These are phyloP conservation scores for Loxodes magnus DNA, from an alignment of 73 alveolate species.

Conservation along the genomic window DNA sequence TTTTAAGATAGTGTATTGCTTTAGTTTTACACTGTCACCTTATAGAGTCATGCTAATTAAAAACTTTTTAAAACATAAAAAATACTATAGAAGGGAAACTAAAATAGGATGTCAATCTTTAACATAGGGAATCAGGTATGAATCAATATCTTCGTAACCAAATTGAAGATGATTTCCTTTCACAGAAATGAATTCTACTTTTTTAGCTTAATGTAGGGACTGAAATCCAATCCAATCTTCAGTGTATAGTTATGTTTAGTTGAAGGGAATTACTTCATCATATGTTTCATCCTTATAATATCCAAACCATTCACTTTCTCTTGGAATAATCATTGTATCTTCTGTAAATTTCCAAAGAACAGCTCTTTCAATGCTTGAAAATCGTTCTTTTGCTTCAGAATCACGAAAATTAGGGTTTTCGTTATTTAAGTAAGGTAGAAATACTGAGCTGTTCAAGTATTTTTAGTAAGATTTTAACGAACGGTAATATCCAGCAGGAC, in stretches of 20 bases:
- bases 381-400: slow-evolving; percentile 28
- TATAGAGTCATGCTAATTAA: too few relatives aligned
- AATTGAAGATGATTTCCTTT: slow-evolving; percentile 66
- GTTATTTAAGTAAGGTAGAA: slow-evolving; percentile 53
- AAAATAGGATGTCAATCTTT: too few relatives aligned
- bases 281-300: slow-evolving; percentile 43
- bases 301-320: slow-evolving; percentile 59
- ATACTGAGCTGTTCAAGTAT: slow-evolving; percentile 35
- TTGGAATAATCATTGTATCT: slow-evolving; percentile 70
- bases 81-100: too few relatives aligned
- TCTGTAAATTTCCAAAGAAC: slow-evolving; percentile 55
- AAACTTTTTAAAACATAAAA: too few relatives aligned
- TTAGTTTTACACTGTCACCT: too few relatives aligned
- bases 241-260: slow-evolving; percentile 49
- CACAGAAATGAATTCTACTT: slow-evolving; percentile 25
- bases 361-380: slow-evolving; percentile 36
- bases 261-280: slow-evolving; percentile 40
- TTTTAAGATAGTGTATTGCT: too few relatives aligned
- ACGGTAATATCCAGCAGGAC: slow-evolving; percentile 87
- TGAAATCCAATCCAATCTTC: slow-evolving; percentile 69
- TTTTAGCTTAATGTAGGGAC: slow-evolving; percentile 53
- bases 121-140: slow-evolving; percentile 24
- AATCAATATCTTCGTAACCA: slow-evolving; percentile 37
- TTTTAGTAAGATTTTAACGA: slow-evolving; percentile 42
- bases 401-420: slow-evolving; percentile 36